These are phyloP conservation scores for Hyaloscypha finlandica DNA, from an alignment of 495 filamentous ascomycete genomes.

Conservation along the genomic window DNA sequence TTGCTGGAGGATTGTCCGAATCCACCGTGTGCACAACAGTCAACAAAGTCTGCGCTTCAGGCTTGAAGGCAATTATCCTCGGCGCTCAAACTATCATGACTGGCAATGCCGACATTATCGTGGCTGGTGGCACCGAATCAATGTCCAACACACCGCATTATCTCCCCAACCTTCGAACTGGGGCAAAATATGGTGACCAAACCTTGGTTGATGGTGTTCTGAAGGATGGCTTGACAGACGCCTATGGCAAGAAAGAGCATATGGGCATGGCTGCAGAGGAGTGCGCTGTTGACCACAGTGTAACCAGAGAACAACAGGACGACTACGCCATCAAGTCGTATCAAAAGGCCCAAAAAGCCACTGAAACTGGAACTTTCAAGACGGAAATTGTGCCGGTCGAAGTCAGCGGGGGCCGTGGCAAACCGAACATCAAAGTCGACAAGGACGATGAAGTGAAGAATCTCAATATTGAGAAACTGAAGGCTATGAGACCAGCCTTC, in stretches of 20 bases:
- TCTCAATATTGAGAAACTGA: slow-evolving; percentile 91
- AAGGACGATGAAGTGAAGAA: slow-evolving; percentile 96
- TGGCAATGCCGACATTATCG: slow-evolving; percentile 83
- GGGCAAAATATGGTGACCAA: slow-evolving; percentile 88
- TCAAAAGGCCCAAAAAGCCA: slow-evolving; percentile 85
- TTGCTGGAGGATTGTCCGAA: slow-evolving; percentile 79
- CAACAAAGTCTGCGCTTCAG: slow-evolving; percentile 98
- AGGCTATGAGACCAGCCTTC: slow-evolving; percentile 82
- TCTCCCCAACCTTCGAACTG: slow-evolving; percentile 76
- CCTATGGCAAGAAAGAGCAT: slow-evolving; percentile 84
- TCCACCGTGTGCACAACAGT: slow-evolving; percentile 85
- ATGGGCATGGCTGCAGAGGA: slow-evolving; percentile 95
- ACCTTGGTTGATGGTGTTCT: slow-evolving; percentile 85
- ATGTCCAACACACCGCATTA: slow-evolving; percentile 99
- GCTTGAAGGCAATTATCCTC: slow-evolving; percentile 90
- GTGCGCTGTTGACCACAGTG: slow-evolving; percentile 80
- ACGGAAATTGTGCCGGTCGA: slow-evolving; percentile 89
- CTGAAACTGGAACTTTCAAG: slow-evolving; percentile 73
- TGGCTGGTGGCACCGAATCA: slow-evolving; percentile 92
- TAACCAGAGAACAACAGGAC: slow-evolving; percentile 83
- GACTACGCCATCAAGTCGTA: slow-evolving; percentile 92
- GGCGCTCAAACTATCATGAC: slow-evolving; percentile 96
- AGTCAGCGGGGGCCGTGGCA: slow-evolving; percentile 83
- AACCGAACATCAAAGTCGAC: slow-evolving; percentile 78
- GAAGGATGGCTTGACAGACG: slow-evolving; percentile 89